These are phyloP conservation scores for Scedosporium apiospermum DNA, from an alignment of 2,329 filamentous ascomycete species.

Conservation along the genomic window DNA sequence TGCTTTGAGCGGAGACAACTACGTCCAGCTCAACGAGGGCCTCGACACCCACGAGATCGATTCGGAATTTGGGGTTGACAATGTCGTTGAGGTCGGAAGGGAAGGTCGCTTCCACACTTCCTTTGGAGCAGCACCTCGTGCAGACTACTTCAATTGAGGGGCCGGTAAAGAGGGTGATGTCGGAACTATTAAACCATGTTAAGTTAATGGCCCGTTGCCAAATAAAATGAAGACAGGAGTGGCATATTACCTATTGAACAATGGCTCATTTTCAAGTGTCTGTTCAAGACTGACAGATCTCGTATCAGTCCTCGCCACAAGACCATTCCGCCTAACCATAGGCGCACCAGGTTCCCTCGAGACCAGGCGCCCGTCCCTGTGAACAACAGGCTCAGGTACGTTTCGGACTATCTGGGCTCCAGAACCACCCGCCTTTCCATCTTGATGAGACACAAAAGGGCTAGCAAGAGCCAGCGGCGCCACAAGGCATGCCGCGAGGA, in stretches of 20 bases:
- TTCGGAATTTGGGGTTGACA: constrained; percentile 6
- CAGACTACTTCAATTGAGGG: constrained; percentile 4
- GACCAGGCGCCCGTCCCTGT: background rate
- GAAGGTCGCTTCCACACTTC: constrained; percentile 4
- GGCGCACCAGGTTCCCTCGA: constrained; percentile 2
- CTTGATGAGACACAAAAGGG: background rate
- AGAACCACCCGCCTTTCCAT: background rate
- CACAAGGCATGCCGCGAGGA: background rate
- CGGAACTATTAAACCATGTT: background rate
- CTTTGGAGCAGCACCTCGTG: constrained; percentile 6
- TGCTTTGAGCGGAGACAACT: background rate
- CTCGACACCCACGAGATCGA: constrained; percentile 5
- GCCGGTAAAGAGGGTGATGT: constrained; percentile 1
- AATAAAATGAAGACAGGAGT: background rate
- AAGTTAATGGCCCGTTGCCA: background rate
- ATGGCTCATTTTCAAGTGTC: constrained; percentile 2
- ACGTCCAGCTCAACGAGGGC: constrained; percentile 4
- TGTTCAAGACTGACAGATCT: constrained; percentile 4
- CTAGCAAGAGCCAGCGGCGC: constrained; percentile 1
- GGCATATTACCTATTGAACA: constrained; percentile 7
- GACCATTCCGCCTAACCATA: constrained; percentile 7
- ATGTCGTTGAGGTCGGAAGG: constrained; percentile 4
- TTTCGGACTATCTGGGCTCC: background rate
- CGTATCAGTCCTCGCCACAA: constrained; percentile 3
- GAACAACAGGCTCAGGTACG: background rate